Evolutionary conservation across 345 rosid genomes (phyloP).

Genomic region (Xanthoceras sorbifolium): DNA sequence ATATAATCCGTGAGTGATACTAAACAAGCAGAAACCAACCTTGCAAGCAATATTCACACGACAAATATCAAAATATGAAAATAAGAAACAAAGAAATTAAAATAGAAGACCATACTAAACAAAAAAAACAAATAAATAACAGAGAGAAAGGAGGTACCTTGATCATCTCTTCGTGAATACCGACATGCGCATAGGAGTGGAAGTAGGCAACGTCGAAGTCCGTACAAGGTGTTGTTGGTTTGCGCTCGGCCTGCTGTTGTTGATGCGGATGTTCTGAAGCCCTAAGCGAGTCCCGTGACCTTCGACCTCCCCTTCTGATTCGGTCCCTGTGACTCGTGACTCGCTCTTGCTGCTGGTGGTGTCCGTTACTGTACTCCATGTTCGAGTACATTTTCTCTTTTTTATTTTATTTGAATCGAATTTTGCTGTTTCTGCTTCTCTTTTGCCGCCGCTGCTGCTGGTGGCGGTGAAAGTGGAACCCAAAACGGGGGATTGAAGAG

Average conservation of each 20-base stretch:
- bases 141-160: conserved; percentile 45
- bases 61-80: not conserved
- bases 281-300: conserved; percentile 50
- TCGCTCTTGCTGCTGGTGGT: conserved; percentile 46
- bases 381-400: conserved; percentile 44
- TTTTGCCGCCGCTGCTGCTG: not conserved
- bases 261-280: conserved; percentile 38
- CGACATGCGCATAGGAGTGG: conserved; percentile 86
- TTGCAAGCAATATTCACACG: not conserved
- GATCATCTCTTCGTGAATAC: conserved; percentile 97
- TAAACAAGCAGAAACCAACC: not conserved
- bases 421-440: not conserved
- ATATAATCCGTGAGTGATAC: not conserved
- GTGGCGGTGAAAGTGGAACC: not conserved
- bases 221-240: conserved; percentile 57
- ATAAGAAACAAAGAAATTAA: not conserved
- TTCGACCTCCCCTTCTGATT: conserved; percentile 39
- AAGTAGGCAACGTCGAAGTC: conserved; percentile 92
- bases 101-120: not conserved
- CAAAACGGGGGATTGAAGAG: not conserved
- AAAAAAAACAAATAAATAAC: not conserved
- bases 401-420: not conserved
- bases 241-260: conserved; percentile 38
- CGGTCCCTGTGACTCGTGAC: conserved; percentile 35
- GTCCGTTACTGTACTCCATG: conserved; percentile 54